Base-by-base conservation (phyloP, 129 eudicot species). In the Oenanthe sinensis region DNA sequence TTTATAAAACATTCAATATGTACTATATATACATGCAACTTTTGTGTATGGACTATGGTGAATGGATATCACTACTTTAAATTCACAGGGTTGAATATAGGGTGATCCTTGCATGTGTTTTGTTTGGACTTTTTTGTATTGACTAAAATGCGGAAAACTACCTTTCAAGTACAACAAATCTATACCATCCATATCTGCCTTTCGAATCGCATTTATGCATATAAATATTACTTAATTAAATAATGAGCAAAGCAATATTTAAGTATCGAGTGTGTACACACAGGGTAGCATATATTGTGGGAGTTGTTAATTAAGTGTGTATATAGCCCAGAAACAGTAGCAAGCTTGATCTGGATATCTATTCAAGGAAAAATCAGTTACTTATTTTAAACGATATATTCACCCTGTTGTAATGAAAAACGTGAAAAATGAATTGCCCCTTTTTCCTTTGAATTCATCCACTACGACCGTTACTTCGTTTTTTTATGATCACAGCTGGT, bases 261-360 rank as follows among this genome's bases (percentile, higher is more conserved):
- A 33, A 33, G 36, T 33, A 33, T 33, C 36, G 36, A 33, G 36
- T 33, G 36, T 33, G 36, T 33, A 33, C 36, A 33, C 36, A 33
- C 36, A 33, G 36, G 1, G 36, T 33, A 33, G 36, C 36, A 55
- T 7, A 2, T n/a, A 5, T 58, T 6, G 30, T 58, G 67, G 30
- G 67, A n/a, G 68, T 9, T 1, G 33, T 8, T 60, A 60, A 60
- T 60, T 3, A 60, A 24, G 68, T n/a, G 33, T n/a, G n/a, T 60
- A 60, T 60, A 60, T 60, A 33, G 26, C 68, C 68, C 68, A 60
- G 68, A 60, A 60, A 60, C 68, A 60, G 68, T 60, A 10, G 33
- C 33, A 60, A 24, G 36, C 68, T 60, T 60, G 68, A 60, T 60
- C 68, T 24, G 68, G 16, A 60, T 60, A 60, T 60, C 16, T 13